Base-by-base conservation (phyloP, 2,329 filamentous ascomycete species). In the Pleurostoma richardsiae region DNA sequence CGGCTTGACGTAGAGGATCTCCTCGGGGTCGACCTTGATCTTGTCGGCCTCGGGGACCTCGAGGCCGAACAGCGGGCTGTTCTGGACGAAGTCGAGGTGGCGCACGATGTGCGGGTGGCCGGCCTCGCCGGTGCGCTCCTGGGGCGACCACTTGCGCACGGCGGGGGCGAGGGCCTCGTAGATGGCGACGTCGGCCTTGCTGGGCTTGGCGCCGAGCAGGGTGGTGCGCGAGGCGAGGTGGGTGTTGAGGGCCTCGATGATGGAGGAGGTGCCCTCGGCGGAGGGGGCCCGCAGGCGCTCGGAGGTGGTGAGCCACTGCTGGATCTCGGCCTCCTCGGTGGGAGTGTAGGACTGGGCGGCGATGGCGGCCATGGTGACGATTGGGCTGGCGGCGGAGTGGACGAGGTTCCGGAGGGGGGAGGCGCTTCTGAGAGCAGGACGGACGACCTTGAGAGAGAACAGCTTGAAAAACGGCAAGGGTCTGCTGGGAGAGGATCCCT, bases 1-100 rank as follows among this genome's bases (percentile, higher is more conserved):
- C 57, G 92, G 92, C 72, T 94, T 92, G 58, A 91, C 85, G 66
- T 90, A 91, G 53, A 89, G 78, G 49, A 97, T 80, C 57, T 91
- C 86, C 59, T 90, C 83, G 43, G 82, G 72, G 65, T 96, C 84
- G 56, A 97, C 80, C 55, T 72, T 71, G 59, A 96, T 71, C 76
- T 94, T 96, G 62, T 94, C 83, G 45, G 71, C 76, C 10, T 85
- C 81, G 51, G 77, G 73, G 54, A 96, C 71, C 51, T 80, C 78
- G 50, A 96, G 75, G 19, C 77, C 84, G 53, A 85, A 85, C 52
- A 95, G 77, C 41, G 83, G 74, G 41, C 88, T 86, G 73, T 95
- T 95, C 76, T 97, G 92, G 54, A 97, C 88, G 64, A 96, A 96
- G 72, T 96, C 92, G 61, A 96, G 70, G 65, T 89, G 87, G 55